Conservation (phyloP, 2,329 filamentous ascomycete species). For the Acarospora socialis region DNA sequence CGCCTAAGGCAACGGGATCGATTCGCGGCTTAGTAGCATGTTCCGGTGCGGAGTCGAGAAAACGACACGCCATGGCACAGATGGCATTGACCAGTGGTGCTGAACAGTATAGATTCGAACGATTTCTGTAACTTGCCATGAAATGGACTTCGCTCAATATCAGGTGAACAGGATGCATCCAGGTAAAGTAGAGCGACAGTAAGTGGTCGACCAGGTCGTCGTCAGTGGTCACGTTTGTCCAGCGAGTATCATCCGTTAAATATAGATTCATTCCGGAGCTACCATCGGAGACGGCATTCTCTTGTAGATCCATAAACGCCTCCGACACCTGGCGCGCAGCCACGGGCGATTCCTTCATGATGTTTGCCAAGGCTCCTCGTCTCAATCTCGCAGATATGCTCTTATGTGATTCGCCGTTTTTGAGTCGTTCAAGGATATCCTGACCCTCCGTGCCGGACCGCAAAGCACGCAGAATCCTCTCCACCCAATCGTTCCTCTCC, state of each 20-base stretch:
- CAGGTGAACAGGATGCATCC: constrained; percentile 23
- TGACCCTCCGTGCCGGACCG: constrained; percentile 17
- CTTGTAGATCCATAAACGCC: constrained; percentile 17
- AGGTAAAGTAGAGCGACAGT: constrained; percentile 22
- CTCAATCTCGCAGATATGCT: constrained; percentile 19
- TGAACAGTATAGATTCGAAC: constrained; percentile 17
- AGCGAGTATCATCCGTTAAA: constrained; percentile 9
- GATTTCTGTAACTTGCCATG: constrained; percentile 15
- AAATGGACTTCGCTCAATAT: constrained; percentile 21
- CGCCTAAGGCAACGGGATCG: constrained; percentile 16
- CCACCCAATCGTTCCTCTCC: constrained; percentile 17
- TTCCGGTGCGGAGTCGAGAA: constrained; percentile 15
- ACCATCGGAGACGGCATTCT: background rate
- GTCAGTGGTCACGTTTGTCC: constrained; percentile 19
- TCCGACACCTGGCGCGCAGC: constrained; percentile 16
- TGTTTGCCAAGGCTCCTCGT: constrained; percentile 13
- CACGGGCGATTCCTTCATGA: constrained; percentile 14
- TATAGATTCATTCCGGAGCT: constrained; percentile 12
- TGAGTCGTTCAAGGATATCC: constrained; percentile 19
- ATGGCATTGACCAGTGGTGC: constrained; percentile 18
- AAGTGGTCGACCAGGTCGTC: constrained; percentile 18
- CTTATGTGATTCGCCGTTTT: constrained; percentile 17
- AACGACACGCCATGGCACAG: constrained; percentile 18
- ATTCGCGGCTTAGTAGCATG: constrained; percentile 8
- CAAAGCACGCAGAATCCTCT: constrained; percentile 19